phyloP scores from a whole-genome alignment of 805 yeast genomes.

The Candida railenensis region DNA sequence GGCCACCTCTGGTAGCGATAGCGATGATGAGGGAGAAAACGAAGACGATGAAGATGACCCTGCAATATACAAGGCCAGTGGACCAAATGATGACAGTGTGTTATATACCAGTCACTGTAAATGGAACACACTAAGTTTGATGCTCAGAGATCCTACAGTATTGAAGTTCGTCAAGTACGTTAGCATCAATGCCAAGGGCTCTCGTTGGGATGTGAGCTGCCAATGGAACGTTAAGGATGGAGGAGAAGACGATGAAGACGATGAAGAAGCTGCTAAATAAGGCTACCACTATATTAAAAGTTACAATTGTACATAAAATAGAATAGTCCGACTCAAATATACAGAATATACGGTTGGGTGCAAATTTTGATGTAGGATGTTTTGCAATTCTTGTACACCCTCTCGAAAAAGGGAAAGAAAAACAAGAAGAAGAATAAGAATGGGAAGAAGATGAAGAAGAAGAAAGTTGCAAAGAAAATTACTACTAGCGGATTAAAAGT shows the following conservation, averaged over 20 bases:
- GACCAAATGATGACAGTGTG: slow-evolving; percentile 69
- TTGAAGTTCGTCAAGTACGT: slow-evolving; percentile 91
- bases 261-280: background rate
- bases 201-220: slow-evolving; percentile 86
- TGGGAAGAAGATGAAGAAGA: too few relatives aligned
- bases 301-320: too few relatives aligned
- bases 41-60: slow-evolving; percentile 69
- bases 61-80: slow-evolving; percentile 65
- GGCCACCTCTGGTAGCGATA: slow-evolving; percentile 49
- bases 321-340: too few relatives aligned
- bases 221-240: slow-evolving; percentile 71
- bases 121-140: slow-evolving; percentile 78
- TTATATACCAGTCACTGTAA: slow-evolving; percentile 75
- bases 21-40: slow-evolving; percentile 48
- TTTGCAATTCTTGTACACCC: too few relatives aligned
- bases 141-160: slow-evolving; percentile 82
- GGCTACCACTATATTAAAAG: too few relatives aligned
- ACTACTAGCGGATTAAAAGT: too few relatives aligned
- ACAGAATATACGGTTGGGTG: too few relatives aligned
- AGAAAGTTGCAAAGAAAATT: too few relatives aligned
- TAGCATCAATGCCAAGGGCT: slow-evolving; percentile 81
- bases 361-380: too few relatives aligned
- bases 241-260: slow-evolving; percentile 42
- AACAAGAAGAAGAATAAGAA: too few relatives aligned
- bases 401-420: too few relatives aligned